Evolutionary conservation across 2,329 filamentous ascomycete species (phyloP).

Genomic region (Botrytis paeoniae): DNA sequence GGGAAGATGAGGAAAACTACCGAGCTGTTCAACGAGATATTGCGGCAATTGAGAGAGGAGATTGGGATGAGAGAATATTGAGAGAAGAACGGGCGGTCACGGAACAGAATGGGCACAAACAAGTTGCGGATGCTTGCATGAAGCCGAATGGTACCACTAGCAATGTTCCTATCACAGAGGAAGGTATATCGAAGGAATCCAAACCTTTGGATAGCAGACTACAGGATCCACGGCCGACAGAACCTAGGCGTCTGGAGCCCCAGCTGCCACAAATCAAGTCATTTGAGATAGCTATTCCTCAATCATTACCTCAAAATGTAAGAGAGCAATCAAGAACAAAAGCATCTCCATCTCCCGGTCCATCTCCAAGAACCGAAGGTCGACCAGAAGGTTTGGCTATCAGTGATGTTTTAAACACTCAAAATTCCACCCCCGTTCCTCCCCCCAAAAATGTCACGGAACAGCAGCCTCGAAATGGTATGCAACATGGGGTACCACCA

Average conservation of each 20-base stretch:
- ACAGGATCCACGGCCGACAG: slow-evolving; percentile 19
- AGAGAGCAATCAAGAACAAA: slow-evolving; percentile 19
- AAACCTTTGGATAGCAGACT: slow-evolving; percentile 19
- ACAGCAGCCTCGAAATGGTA: slow-evolving; percentile 18
- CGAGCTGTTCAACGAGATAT: slow-evolving; percentile 65
- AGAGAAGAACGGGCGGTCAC: slow-evolving; percentile 25
- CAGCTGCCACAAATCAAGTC: slow-evolving; percentile 14
- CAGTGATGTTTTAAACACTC: slow-evolving; percentile 32
- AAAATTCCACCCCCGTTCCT: slow-evolving; percentile 23
- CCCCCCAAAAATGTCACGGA: slow-evolving; percentile 22
- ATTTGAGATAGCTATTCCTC: slow-evolving; percentile 19
- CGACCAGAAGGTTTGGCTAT: slow-evolving; percentile 32
- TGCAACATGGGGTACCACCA: slow-evolving; percentile 21
- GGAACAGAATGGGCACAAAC: slow-evolving; percentile 14
- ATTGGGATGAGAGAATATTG: slow-evolving; percentile 45
- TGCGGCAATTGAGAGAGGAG: slow-evolving; percentile 60
- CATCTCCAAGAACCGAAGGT: slow-evolving; percentile 25
- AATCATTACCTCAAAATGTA: slow-evolving; percentile 8
- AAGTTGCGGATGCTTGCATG: background rate
- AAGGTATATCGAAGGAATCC: slow-evolving; percentile 17
- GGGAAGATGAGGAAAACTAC: slow-evolving; percentile 69
- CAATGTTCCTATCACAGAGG: background rate
- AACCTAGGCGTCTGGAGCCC: slow-evolving; percentile 19
- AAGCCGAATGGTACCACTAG: slow-evolving; percentile 8
- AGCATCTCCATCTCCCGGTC: slow-evolving; percentile 21